phyloP scores from a whole-genome alignment of 805 yeast species.

The Candida insectorum region DNA sequence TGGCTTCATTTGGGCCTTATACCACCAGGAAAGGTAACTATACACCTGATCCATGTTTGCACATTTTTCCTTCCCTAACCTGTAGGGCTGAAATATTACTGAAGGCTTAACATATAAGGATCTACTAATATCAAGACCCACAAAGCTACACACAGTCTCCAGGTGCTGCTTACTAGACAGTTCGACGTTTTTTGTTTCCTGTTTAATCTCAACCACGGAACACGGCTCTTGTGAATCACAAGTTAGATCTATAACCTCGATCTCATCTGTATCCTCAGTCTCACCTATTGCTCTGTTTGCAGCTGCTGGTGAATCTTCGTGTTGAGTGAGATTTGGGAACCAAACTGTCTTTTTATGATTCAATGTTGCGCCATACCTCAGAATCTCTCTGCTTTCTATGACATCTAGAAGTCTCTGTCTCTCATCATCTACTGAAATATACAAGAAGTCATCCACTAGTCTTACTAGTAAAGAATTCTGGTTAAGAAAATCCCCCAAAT shows the following conservation, averaged over 20 bases:
- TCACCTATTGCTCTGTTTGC: no score
- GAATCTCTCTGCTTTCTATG: conserved; percentile 18
- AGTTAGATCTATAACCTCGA: no score
- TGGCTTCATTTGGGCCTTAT: conserved; percentile 17
- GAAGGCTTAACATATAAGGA: conserved; percentile 4
- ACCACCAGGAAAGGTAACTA: conserved; percentile 20
- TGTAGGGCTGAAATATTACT: conserved; percentile 4
- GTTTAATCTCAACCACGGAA: no score
- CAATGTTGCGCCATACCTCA: conserved; percentile 31
- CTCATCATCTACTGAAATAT: conserved; percentile 48
- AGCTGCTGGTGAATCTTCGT: no score
- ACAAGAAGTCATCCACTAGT: conserved; percentile 80
- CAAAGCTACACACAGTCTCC: no score
- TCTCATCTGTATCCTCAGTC: no score
- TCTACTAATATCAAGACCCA: conserved; percentile 4
- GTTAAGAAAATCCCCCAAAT: conserved; percentile 17
- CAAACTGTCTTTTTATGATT: conserved; percentile 27
- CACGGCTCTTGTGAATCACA: conserved; percentile 17
- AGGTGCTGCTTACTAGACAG: no score
- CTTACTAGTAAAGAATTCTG: conserved; percentile 41
- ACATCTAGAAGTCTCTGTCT: conserved; percentile 14
- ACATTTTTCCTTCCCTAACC: conserved; percentile 8
- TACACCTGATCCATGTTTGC: conserved; percentile 10
- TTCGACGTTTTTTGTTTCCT: no score
- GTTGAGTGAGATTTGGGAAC: conserved; percentile 4